phyloP scores from a whole-genome alignment of 345 rosid genomes.

The Erucastrum elatum region DNA sequence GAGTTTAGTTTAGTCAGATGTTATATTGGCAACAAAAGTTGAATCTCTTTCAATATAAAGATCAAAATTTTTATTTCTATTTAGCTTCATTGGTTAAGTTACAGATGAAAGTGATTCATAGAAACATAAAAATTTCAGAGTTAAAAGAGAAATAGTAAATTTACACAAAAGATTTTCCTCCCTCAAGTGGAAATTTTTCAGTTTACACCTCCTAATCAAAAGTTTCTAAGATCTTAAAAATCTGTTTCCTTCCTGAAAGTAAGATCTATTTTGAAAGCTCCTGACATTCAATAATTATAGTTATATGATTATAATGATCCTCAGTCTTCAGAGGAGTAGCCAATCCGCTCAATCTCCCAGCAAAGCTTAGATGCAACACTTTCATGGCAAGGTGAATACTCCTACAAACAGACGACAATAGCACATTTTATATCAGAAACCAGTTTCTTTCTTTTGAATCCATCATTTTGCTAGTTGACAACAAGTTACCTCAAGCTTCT shows the following conservation, averaged over 20 bases:
- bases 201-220: conserved; percentile 29
- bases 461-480: background rate
- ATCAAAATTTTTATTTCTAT: conserved; percentile 5
- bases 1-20: conserved; percentile 6
- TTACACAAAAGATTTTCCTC: conserved; percentile 32
- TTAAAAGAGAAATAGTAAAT: conserved; percentile 23
- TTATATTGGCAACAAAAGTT: conserved; percentile 5
- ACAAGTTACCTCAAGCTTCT: conserved; percentile 77
- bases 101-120: conserved; percentile 11
- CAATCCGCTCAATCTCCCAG: conserved; percentile 86
- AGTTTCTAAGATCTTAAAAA: conserved; percentile 22
- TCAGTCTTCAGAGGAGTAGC: conserved; percentile 51
- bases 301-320: conserved; percentile 24
- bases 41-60: conserved; percentile 1
- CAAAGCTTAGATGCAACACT: conserved; percentile 71
- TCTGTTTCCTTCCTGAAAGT: conserved; percentile 8
- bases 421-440: background rate
- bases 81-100: conserved; percentile 20
- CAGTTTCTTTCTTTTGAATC: background rate
- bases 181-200: conserved; percentile 11
- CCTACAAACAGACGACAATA: conserved; percentile 45
- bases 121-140: conserved; percentile 26
- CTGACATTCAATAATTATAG: conserved; percentile 26
- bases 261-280: conserved; percentile 25
- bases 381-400: conserved; percentile 84